These are phyloP conservation scores for Notholithocarpus densiflorus DNA, from an alignment of 306 rosid genomes.

Conservation along the genomic window DNA sequence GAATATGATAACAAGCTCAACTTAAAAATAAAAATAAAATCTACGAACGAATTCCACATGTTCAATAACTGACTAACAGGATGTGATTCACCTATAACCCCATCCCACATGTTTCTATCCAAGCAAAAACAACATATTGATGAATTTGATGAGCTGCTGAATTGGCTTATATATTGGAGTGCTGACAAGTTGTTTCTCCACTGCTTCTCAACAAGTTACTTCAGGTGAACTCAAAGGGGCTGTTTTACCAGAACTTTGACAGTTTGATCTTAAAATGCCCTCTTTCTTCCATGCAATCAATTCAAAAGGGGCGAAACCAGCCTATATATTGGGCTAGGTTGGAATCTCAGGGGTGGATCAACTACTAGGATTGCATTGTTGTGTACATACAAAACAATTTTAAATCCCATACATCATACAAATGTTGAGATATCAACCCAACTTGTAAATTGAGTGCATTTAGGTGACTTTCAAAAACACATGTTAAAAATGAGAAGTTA, in stretches of 20 bases:
- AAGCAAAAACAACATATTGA: neutral
- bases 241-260: neutral
- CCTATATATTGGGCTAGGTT: neutral
- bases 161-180: neutral
- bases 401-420: neutral
- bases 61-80: neutral
- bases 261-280: neutral
- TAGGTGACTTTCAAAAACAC: neutral
- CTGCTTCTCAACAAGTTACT: neutral
- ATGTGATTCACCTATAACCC: neutral
- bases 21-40: neutral
- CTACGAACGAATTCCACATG: neutral
- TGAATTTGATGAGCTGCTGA: neutral
- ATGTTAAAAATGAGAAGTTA: neutral
- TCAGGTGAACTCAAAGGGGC: neutral
- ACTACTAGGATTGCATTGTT: neutral
- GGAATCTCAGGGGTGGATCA: neutral
- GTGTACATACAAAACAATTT: neutral
- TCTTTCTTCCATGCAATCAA: neutral
- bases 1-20: neutral
- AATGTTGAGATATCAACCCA: neutral
- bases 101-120: neutral
- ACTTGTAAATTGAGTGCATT: neutral
- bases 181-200: neutral
- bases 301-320: neutral